These are phyloP conservation scores for Neurospora tetrasperma DNA, from an alignment of 495 filamentous ascomycete genomes.

Conservation along the genomic window DNA sequence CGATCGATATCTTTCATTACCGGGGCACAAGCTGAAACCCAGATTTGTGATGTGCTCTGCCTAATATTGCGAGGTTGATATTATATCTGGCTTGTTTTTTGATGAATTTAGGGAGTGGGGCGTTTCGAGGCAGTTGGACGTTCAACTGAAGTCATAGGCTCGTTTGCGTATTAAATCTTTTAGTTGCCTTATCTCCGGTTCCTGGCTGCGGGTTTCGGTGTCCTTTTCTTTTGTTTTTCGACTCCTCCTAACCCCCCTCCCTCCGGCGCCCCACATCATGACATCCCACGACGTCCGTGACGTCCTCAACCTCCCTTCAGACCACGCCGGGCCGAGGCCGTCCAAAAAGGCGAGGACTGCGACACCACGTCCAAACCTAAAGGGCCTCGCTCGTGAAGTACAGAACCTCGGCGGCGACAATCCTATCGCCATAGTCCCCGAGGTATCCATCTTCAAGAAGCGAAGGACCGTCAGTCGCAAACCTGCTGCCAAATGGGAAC, in stretches of 20 bases:
- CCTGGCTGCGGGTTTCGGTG: background rate
- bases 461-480: constrained; percentile 43
- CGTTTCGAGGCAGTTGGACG: background rate
- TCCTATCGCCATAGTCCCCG: constrained; percentile 37
- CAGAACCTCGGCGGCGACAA: constrained; percentile 47
- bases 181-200: background rate
- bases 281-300: constrained; percentile 78
- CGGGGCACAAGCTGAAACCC: background rate
- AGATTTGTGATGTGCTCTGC: background rate
- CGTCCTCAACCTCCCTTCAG: constrained; percentile 72
- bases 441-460: constrained; percentile 37
- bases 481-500: constrained; percentile 51
- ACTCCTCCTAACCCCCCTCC: background rate
- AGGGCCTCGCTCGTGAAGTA: constrained; percentile 47
- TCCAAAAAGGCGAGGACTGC: constrained; percentile 69
- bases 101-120: background rate
- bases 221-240: background rate
- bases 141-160: background rate
- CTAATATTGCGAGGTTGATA: background rate
- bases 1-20: background rate
- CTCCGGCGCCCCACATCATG: constrained; percentile 37
- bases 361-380: constrained; percentile 54
- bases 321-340: constrained; percentile 46
- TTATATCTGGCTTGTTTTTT: background rate
- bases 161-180: background rate